These are phyloP conservation scores for Styphnolobium japonicum DNA, from an alignment of 306 rosid genomes.

Conservation along the genomic window DNA sequence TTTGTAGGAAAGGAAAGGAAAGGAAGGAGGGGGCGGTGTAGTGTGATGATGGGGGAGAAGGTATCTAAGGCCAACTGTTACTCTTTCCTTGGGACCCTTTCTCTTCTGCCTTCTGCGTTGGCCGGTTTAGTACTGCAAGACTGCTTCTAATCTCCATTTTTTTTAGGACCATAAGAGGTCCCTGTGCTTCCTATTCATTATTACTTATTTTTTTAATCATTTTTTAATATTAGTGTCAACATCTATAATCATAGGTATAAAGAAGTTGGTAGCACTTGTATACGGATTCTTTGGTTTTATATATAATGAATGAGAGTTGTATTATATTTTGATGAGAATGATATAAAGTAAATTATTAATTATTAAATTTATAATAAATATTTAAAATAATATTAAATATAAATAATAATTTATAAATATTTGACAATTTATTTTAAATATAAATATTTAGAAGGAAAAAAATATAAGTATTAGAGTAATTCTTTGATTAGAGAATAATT, in stretches of 20 bases:
- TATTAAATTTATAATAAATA: no score
- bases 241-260: background rate
- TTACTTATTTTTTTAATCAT: background rate
- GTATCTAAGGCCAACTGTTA: slow-evolving; percentile 17
- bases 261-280: background rate
- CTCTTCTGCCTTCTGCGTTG: background rate
- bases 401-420: no score
- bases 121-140: background rate
- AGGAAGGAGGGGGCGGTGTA: background rate
- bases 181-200: background rate
- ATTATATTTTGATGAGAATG: no score
- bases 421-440: no score
- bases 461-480: no score
- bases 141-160: background rate
- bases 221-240: background rate
- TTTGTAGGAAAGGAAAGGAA: slow-evolving; percentile 26
- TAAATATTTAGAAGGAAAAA: no score
- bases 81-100: slow-evolving; percentile 22
- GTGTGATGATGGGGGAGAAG: slow-evolving; percentile 27
- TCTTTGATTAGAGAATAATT: no score
- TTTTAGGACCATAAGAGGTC: background rate
- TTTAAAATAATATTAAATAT: no score
- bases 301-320: no score
- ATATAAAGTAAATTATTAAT: no score
- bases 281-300: background rate